Evolutionary conservation across 106 monocot genomes (phyloP), one percentile per base, ranked within the genome.

Genomic region (Acorus calamus): DNA sequence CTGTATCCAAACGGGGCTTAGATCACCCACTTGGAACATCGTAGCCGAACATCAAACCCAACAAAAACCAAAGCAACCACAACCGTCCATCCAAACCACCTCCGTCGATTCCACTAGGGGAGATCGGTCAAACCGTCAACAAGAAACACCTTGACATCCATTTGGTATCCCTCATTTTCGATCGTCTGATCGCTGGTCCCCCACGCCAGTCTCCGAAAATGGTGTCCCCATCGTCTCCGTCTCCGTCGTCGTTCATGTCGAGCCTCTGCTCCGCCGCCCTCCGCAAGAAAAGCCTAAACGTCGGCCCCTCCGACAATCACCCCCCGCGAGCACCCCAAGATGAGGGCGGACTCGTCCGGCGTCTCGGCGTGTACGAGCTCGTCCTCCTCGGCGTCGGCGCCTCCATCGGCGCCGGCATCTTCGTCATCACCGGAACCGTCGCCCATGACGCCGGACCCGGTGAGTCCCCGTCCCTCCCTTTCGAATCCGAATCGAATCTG

Each of bases 401-500:
- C 11, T 96, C 90, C 44, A 74, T 96, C 59, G 96, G 96, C 51
- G 79, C 96, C 48, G 96, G 96, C 0, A 96, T 96, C 73, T 96
- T 96, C 69, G 96, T 96, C 62, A 69, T 96, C 68, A 91, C 96
- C 45, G 96, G 96, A 0, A 96, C 96, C 54, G 96, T 91, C 41
- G 96, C 87, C 8, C 84, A 80, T 11, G 96, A 96, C 50, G 90
- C 91, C 11, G 96, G 96, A 0, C 91, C 96, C 3, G 91, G 96
- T 96, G 43, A 78, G 68, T 1, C 43, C 50, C 57, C 50, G 3
- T 6, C 11, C 10, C 3, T 45, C 11, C 14, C 8, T 52, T 2
- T 4, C 28, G 28, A 28, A 28, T 28, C 28, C 28, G 28, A 28
- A 28, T 28, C 28, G 28, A 28, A 28, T 28, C 28, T 0, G 28